These are phyloP conservation scores for Lactarius quietus DNA, from an alignment of 768 basidiomycete genomes.

Conservation along the genomic window DNA sequence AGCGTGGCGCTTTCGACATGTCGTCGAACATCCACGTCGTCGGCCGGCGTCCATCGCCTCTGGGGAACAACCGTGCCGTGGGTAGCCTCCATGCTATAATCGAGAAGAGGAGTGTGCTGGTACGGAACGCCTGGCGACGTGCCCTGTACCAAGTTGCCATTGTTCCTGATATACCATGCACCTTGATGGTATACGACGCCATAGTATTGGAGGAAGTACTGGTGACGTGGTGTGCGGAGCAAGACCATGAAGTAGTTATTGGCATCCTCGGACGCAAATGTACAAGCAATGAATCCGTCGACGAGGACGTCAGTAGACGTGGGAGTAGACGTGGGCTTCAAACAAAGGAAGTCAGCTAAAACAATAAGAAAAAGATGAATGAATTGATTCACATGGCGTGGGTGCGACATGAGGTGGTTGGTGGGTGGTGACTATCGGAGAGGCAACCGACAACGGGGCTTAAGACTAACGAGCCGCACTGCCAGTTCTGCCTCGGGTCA, in stretches of 20 bases:
- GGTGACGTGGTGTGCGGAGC: background rate
- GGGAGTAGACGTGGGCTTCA: background rate
- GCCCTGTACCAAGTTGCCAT: background rate
- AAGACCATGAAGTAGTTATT: conserved; percentile 1
- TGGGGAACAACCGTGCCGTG: conserved; percentile 13
- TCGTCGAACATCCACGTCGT: conserved; percentile 14
- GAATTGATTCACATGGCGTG: no score
- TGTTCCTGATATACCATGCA: background rate
- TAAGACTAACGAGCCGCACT: background rate
- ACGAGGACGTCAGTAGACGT: background rate
- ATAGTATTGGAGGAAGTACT: background rate
- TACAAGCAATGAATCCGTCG: conserved; percentile 1
- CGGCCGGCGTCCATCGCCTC: conserved; percentile 10
- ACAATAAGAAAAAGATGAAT: no score
- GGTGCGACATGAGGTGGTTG: no score
- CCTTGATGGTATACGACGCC: background rate
- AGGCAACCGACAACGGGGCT: background rate
- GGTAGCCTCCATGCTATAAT: background rate
- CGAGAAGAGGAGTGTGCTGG: background rate
- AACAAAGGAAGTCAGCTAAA: background rate
- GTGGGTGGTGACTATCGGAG: no score
- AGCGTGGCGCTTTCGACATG: conserved; percentile 1
- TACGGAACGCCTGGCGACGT: background rate
- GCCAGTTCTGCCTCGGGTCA: background rate
- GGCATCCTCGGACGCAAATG: background rate